phyloP scores from a whole-genome alignment of 805 yeast species.

The Saturnispora zaruensis region DNA sequence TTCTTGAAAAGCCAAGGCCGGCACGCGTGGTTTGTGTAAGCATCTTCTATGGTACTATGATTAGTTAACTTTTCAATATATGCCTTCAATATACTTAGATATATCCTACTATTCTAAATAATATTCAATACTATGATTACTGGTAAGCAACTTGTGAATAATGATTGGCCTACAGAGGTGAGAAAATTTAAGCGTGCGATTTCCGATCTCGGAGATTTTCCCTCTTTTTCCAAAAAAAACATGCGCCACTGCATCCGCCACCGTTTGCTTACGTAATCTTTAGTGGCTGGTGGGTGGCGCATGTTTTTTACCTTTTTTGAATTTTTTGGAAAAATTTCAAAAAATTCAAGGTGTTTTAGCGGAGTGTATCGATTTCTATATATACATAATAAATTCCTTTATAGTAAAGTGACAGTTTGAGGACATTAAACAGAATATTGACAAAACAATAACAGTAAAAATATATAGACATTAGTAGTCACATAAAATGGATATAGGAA shows the following conservation, averaged over 20 bases:
- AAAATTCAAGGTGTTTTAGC: neutral
- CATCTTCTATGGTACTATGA: slow-evolving; percentile 7
- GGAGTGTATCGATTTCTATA: neutral
- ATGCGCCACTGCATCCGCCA: no score
- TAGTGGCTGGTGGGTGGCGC: neutral
- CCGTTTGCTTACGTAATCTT: neutral
- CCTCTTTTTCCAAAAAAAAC: neutral
- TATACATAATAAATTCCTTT: neutral
- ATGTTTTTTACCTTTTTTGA: neutral
- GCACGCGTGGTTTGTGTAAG: slow-evolving; percentile 16
- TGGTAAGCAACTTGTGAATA: neutral
- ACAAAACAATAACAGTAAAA: neutral
- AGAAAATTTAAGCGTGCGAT: neutral
- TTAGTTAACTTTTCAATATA: no score
- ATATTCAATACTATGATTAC: neutral
- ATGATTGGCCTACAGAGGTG: neutral
- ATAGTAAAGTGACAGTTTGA: neutral
- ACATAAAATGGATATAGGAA: neutral
- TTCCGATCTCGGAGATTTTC: slow-evolving; percentile 10
- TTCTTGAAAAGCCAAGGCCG: slow-evolving; percentile 19
- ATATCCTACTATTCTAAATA: neutral
- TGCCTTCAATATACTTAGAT: no score
- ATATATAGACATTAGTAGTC: neutral
- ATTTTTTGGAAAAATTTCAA: neutral
- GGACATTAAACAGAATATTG: no score